phyloP scores from a whole-genome alignment of 2,329 filamentous ascomycete species.

The Sporothrix luriei region DNA sequence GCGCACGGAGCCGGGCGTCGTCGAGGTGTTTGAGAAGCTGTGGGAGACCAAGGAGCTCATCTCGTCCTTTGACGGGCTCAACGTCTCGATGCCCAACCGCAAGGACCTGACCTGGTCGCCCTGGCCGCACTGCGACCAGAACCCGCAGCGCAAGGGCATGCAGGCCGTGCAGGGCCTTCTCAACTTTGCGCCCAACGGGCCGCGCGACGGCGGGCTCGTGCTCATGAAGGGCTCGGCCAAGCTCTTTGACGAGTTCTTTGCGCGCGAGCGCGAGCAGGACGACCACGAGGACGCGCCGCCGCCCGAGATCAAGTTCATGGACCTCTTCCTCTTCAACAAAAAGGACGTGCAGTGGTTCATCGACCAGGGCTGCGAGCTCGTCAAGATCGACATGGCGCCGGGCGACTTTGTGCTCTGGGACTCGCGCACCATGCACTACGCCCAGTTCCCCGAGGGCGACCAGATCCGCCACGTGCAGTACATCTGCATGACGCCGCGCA shows the following conservation, averaged over 20 bases:
- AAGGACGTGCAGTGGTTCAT: conserved; percentile 16
- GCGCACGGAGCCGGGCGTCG: conserved; percentile 44
- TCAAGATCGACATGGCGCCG: conserved; percentile 30
- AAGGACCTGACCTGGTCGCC: conserved; percentile 33
- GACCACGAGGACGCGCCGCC: not conserved
- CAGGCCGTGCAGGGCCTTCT: conserved; percentile 42
- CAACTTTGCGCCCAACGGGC: conserved; percentile 43
- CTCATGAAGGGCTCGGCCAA: conserved; percentile 42
- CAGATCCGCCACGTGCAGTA: conserved; percentile 37
- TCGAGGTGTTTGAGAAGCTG: conserved; percentile 46
- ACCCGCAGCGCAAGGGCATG: conserved; percentile 37
- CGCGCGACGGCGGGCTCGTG: conserved; percentile 45
- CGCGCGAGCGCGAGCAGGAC: conserved; percentile 4
- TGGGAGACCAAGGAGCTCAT: conserved; percentile 46
- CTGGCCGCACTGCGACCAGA: conserved; percentile 46
- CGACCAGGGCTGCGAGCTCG: conserved; percentile 20
- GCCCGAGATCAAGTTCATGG: conserved; percentile 20
- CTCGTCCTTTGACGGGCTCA: conserved; percentile 45
- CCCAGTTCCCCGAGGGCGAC: conserved; percentile 39
- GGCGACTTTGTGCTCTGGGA: conserved; percentile 44
- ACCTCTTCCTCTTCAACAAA: conserved; percentile 23
- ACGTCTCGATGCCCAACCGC: conserved; percentile 44
- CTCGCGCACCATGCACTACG: conserved; percentile 45
- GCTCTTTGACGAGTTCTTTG: conserved; percentile 20
- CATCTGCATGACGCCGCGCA: conserved; percentile 10